A percentile compares a stretch with the other conserved stretches of the same genome.
phyloP scores from a whole-genome alignment of 1,139 yeast genomes.

The Spencermartinsiella ligniputridi region DNA sequence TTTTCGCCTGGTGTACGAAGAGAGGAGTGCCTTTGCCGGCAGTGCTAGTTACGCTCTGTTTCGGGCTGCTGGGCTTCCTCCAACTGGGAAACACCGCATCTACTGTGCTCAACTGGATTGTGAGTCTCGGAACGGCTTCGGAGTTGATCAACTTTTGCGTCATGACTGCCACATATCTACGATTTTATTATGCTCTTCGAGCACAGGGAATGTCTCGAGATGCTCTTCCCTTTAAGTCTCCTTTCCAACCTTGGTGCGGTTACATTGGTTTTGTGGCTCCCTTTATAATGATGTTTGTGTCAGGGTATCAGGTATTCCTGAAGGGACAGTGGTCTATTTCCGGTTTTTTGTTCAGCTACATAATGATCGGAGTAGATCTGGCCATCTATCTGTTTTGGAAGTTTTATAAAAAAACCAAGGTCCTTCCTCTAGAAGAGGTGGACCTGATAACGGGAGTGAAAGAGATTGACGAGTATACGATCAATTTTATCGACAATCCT shows the following conservation, averaged over 20 bases:
- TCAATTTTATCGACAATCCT: conserved; percentile 12
- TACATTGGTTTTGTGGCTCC: conserved; percentile 41
- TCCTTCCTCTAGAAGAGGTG: conserved; percentile 47
- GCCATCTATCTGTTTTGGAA: conserved; percentile 57
- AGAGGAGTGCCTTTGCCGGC: conserved; percentile 59
- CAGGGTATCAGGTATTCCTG: conserved; percentile 65
- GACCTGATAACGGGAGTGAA: conserved; percentile 52
- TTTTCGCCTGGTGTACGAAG: conserved; percentile 42
- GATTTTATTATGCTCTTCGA: conserved; percentile 58
- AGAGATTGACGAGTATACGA: conserved; percentile 45
- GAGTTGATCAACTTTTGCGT: conserved; percentile 68
- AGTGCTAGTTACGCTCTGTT: conserved; percentile 43
- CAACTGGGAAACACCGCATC: conserved; percentile 59
- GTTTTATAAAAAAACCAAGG: conserved; percentile 43
- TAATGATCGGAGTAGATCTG: conserved; percentile 62
- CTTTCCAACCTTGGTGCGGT: conserved; percentile 57
- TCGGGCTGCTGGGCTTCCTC: conserved; percentile 48
- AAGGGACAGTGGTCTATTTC: conserved; percentile 59
- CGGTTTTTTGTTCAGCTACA: conserved; percentile 60
- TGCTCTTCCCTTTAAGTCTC: conserved; percentile 49
- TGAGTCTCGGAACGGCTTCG: conserved; percentile 72
- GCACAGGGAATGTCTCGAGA: conserved; percentile 56
- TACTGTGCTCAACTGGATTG: conserved; percentile 69
- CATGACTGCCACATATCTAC: conserved; percentile 58
- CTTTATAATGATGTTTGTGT: conserved; percentile 57